A percentile compares a stretch with the other conserved stretches of the same genome.
These are phyloP conservation scores for Aspergillus sp. DNA, from an alignment of 2,329 filamentous ascomycete genomes.

Conservation along the genomic window DNA sequence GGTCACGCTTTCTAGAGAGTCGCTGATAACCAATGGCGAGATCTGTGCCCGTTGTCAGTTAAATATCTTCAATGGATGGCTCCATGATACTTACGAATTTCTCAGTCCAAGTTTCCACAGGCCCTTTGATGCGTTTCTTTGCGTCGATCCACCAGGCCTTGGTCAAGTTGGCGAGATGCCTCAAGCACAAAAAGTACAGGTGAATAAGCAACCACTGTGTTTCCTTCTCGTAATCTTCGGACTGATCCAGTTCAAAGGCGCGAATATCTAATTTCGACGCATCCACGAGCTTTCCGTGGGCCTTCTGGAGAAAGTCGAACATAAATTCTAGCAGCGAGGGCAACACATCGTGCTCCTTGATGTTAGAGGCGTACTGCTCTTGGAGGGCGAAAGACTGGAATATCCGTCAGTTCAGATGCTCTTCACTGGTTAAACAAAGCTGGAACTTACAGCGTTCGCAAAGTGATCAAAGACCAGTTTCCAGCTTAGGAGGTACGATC, in stretches of 20 bases:
- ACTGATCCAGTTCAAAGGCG: constrained; percentile 59
- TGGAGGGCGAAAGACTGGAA: constrained; percentile 73
- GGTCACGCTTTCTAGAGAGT: constrained; percentile 40
- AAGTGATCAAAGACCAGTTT: constrained; percentile 86
- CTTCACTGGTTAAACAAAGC: background rate
- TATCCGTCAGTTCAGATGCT: constrained; percentile 24
- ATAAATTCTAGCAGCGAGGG: constrained; percentile 71
- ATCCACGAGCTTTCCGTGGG: constrained; percentile 68
- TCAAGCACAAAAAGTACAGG: constrained; percentile 79
- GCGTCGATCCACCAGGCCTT: constrained; percentile 83
- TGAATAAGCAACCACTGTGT: constrained; percentile 83
- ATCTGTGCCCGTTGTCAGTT: constrained; percentile 30
- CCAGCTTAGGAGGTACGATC: constrained; percentile 87
- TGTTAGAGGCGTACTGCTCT: constrained; percentile 73
- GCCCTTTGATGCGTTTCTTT: constrained; percentile 73
- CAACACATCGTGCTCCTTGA: constrained; percentile 73
- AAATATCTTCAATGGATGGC: background rate
- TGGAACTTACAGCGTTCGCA: constrained; percentile 56
- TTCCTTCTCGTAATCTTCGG: constrained; percentile 68
- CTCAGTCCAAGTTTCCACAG: constrained; percentile 81
- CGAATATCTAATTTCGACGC: constrained; percentile 69
- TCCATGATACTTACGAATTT: constrained; percentile 70
- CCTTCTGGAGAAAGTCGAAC: constrained; percentile 82
- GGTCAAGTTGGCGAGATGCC: constrained; percentile 73
- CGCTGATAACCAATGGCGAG: constrained; percentile 42